A percentile compares a stretch with the other conserved stretches of the same genome.
These are phyloP conservation scores for Sugiyamaella neomexicana DNA, from an alignment of 1,139 yeast genomes.

Conservation along the genomic window DNA sequence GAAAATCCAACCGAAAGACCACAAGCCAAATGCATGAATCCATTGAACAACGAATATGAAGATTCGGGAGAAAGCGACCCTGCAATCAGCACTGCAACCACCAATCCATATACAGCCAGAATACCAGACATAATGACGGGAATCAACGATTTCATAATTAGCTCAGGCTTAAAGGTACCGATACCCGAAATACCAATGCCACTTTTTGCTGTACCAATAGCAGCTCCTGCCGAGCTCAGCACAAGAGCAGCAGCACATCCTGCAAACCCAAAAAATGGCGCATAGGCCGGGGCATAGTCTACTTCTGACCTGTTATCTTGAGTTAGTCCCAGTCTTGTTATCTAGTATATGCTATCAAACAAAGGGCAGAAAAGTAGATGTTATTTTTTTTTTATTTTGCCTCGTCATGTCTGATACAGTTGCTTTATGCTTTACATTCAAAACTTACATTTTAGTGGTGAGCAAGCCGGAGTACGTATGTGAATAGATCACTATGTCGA, in stretches of 20 bases:
- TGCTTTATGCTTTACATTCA: too few relatives aligned
- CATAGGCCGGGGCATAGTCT: constrained; percentile 80
- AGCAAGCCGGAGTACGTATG: neutral
- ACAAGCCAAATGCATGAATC: constrained; percentile 95
- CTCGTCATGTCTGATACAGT: too few relatives aligned
- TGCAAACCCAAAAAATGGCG: constrained; percentile 94
- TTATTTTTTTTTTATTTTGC: too few relatives aligned
- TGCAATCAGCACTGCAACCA: constrained; percentile 92
- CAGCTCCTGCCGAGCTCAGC: constrained; percentile 91
- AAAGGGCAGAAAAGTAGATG: too few relatives aligned
- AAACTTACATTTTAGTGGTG: neutral
- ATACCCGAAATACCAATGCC: constrained; percentile 99
- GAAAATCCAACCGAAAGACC: constrained; percentile 95
- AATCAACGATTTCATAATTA: constrained; percentile 45
- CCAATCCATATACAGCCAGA: constrained; percentile 92
- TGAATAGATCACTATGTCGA: too few relatives aligned
- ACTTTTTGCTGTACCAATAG: constrained; percentile 96
- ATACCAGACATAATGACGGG: constrained; percentile 99
- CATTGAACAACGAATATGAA: constrained; percentile 83
- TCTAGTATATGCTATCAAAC: too few relatives aligned
- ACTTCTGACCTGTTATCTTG: constrained; percentile 36
- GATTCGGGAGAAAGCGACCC: constrained; percentile 81
- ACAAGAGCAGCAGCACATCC: constrained; percentile 93
- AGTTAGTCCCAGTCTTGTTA: neutral
- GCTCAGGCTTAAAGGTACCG: constrained; percentile 93